These are phyloP conservation scores for Trichoderma cornu-damae DNA, from an alignment of 2,329 filamentous ascomycete species.

Conservation along the genomic window DNA sequence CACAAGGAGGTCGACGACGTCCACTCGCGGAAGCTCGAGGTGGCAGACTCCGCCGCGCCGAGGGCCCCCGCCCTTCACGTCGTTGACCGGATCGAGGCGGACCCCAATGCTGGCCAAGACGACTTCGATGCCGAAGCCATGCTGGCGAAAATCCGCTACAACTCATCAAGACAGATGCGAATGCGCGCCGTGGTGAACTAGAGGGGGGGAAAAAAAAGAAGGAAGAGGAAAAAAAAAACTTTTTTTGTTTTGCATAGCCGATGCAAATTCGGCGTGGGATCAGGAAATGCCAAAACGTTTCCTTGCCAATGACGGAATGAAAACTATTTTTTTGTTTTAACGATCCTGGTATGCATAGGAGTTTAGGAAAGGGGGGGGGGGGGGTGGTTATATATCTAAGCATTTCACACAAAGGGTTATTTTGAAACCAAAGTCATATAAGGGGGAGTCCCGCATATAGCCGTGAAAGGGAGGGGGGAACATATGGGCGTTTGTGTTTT, in stretches of 20 bases:
- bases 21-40: constrained; percentile 24
- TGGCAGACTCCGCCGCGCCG: constrained; percentile 16
- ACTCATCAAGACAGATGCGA: constrained; percentile 39
- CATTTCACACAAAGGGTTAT: constrained; percentile 16
- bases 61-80: constrained; percentile 21
- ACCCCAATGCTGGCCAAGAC: constrained; percentile 37
- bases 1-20: constrained; percentile 29
- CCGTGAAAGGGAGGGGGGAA: background rate
- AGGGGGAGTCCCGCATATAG: constrained; percentile 17
- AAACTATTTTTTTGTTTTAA: constrained; percentile 15
- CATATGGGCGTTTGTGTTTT: constrained; percentile 17
- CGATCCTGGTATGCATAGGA: constrained; percentile 19
- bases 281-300: constrained; percentile 7
- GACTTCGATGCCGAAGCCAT: constrained; percentile 39
- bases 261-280: constrained; percentile 3
- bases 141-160: constrained; percentile 38
- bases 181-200: constrained; percentile 23
- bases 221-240: no score
- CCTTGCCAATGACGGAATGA: constrained; percentile 18
- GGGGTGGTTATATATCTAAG: constrained; percentile 6
- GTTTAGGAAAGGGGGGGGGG: constrained; percentile 16
- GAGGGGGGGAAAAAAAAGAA: background rate
- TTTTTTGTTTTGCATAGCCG: constrained; percentile 12
- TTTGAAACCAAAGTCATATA: constrained; percentile 2
- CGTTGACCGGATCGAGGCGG: constrained; percentile 31